Percentiles rank a stretch among this genome's conserved stretches.
phyloP scores from a whole-genome alignment of 1,139 yeast genomes.

The Casaregolazyma suthepensis region DNA sequence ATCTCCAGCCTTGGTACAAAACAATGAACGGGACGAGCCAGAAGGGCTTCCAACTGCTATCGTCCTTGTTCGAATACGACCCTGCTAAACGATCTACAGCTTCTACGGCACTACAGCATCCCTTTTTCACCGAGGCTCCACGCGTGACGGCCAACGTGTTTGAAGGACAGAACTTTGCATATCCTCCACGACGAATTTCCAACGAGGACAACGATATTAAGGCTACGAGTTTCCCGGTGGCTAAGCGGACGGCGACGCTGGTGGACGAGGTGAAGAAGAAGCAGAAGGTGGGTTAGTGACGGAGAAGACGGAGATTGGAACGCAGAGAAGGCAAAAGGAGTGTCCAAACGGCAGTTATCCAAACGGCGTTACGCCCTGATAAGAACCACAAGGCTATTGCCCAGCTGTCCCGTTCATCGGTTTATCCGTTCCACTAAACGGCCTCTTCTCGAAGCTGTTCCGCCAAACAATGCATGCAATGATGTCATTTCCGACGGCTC shows the following conservation, averaged over 20 bases:
- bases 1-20: constrained; percentile 77
- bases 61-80: constrained; percentile 67
- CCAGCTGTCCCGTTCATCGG: too few relatives aligned
- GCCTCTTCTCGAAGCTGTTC: neutral
- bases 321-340: too few relatives aligned
- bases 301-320: neutral
- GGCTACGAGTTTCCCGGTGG: constrained; percentile 24
- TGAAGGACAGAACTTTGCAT: constrained; percentile 31
- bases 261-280: constrained; percentile 22
- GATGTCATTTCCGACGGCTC: neutral
- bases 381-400: too few relatives aligned
- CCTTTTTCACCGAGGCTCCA: constrained; percentile 64
- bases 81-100: constrained; percentile 80
- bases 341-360: too few relatives aligned
- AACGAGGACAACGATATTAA: constrained; percentile 36
- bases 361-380: too few relatives aligned
- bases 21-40: constrained; percentile 69
- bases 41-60: constrained; percentile 59
- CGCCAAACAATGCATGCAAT: neutral
- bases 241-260: constrained; percentile 17
- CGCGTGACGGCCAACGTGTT: constrained; percentile 53
- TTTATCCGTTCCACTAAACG: too few relatives aligned
- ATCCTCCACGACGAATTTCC: constrained; percentile 37
- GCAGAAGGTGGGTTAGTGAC: constrained; percentile 16
- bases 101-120: constrained; percentile 63